phyloP scores from a whole-genome alignment of 345 rosid species.

The Citrus medica region DNA sequence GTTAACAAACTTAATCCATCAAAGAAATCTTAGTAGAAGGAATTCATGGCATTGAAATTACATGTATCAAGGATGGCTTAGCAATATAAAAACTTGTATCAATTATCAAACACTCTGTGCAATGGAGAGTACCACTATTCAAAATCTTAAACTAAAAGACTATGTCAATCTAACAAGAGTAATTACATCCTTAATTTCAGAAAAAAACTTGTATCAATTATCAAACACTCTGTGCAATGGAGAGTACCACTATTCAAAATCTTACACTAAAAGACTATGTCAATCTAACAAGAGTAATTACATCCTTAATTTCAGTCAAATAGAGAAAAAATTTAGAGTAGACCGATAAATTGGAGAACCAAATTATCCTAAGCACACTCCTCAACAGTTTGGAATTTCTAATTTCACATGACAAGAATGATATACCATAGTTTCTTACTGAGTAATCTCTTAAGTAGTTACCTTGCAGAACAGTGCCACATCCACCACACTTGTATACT shows the following conservation, averaged over 20 bases:
- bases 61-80: background rate
- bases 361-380: background rate
- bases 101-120: background rate
- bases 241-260: background rate
- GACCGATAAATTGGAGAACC: background rate
- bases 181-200: background rate
- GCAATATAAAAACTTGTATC: background rate
- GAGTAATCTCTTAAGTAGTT: background rate
- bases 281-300: background rate
- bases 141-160: background rate
- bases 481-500: slow-evolving; percentile 70
- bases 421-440: background rate
- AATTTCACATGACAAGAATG: background rate
- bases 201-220: too few relatives aligned
- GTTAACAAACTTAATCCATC: background rate
- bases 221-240: background rate
- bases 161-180: background rate
- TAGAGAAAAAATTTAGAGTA: background rate
- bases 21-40: background rate
- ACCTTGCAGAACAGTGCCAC: slow-evolving; percentile 66
- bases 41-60: background rate
- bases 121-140: background rate
- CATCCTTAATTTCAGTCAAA: background rate
- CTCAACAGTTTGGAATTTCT: background rate
- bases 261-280: background rate